phyloP scores from a whole-genome alignment of 345 rosid species.

The Carallia brachiata region DNA sequence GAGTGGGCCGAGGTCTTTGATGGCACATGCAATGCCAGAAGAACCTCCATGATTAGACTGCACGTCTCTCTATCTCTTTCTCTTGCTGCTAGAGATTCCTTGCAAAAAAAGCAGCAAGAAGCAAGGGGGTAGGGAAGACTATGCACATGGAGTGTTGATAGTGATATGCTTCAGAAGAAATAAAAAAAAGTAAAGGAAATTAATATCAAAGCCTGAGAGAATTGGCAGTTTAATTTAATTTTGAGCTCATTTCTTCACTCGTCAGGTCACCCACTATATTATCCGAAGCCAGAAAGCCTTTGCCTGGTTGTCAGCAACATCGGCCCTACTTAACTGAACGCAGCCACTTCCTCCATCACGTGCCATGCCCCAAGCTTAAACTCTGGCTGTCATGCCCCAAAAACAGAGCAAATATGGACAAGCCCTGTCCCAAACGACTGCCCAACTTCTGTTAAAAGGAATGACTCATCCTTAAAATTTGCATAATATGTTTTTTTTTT shows the following conservation, averaged over 20 bases:
- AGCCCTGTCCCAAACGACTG: constrained; percentile 1
- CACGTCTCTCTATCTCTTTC: constrained; percentile 28
- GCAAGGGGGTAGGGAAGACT: constrained; percentile 34
- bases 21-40: constrained; percentile 57
- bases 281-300: constrained; percentile 8
- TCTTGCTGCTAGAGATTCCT: constrained; percentile 29
- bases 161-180: background rate
- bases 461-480: no score
- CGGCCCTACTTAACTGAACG: constrained; percentile 21
- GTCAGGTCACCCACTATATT: background rate
- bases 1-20: constrained; percentile 44
- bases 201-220: constrained; percentile 9
- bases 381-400: background rate
- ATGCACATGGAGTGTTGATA: constrained; percentile 57
- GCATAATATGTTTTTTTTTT: background rate
- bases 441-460: background rate
- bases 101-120: constrained; percentile 29
- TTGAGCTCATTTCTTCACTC: background rate
- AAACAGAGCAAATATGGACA: background rate
- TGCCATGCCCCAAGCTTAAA: constrained; percentile 19
- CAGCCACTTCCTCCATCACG: constrained; percentile 25
- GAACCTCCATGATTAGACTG: constrained; percentile 52
- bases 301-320: constrained; percentile 29
- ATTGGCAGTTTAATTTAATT: background rate
- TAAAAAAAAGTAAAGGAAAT: background rate